Percentiles rank a stretch among this genome's conserved stretches.
These are phyloP conservation scores for Umbelopsis vinacea DNA, from an alignment of 192 early-diverging fungal genomes.

Conservation along the genomic window DNA sequence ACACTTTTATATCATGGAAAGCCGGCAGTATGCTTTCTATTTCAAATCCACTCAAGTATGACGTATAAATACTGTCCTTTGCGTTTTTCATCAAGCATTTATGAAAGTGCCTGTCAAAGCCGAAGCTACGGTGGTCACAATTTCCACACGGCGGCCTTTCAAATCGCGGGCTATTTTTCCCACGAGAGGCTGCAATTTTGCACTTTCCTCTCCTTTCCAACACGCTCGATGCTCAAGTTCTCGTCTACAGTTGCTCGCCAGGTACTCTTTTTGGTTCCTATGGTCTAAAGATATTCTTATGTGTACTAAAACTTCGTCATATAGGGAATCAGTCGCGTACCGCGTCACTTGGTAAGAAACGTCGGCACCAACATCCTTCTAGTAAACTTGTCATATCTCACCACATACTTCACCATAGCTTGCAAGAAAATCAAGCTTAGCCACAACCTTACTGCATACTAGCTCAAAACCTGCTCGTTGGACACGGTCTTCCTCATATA, in stretches of 20 bases:
- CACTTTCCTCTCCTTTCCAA: conserved; percentile 12
- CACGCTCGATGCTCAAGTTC: conserved; percentile 10
- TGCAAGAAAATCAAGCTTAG: background rate
- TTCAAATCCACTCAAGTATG: no score
- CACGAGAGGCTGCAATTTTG: background rate
- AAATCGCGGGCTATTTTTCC: conserved; percentile 8
- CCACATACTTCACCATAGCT: background rate
- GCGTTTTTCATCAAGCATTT: no score
- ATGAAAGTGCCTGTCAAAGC: no score
- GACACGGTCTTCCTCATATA: background rate
- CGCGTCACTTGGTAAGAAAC: background rate
- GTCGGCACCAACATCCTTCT: background rate
- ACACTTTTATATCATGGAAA: no score
- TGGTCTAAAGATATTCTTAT: background rate
- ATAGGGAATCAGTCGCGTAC: conserved; percentile 4
- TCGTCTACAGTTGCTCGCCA: conserved; percentile 14
- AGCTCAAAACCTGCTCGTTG: background rate
- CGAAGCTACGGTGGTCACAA: no score
- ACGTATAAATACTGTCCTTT: no score
- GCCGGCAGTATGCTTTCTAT: no score
- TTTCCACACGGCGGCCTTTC: background rate
- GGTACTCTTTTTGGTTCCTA: background rate
- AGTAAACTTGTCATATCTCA: background rate
- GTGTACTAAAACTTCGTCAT: background rate
- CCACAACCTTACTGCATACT: background rate